phyloP scores from a whole-genome alignment of 2,329 filamentous ascomycete genomes.

The Pseudocercospora crystallina region DNA sequence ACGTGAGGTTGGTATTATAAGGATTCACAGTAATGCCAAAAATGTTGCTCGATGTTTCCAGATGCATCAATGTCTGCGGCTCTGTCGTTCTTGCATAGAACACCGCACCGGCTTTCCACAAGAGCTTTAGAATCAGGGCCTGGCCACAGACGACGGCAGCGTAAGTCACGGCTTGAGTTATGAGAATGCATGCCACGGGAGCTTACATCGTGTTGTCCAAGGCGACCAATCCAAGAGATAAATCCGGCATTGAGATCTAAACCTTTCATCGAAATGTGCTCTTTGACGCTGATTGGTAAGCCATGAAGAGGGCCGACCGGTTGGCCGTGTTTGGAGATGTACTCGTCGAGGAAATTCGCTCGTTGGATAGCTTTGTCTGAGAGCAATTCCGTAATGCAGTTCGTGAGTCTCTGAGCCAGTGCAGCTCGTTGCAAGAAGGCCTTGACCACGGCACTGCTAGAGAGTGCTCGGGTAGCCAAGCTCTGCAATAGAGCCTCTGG shows the following conservation, averaged over 20 bases:
- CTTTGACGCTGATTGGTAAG: constrained; percentile 54
- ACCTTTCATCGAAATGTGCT: constrained; percentile 53
- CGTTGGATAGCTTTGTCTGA: constrained; percentile 39
- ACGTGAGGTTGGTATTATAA: constrained; percentile 51
- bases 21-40: constrained; percentile 57
- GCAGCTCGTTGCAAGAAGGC: constrained; percentile 58
- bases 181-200: too few relatives aligned
- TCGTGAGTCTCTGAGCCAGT: constrained; percentile 53
- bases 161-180: too few relatives aligned
- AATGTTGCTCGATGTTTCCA: constrained; percentile 53
- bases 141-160: constrained; percentile 15
- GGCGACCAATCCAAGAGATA: constrained; percentile 49
- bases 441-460: constrained; percentile 45
- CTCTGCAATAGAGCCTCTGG: constrained; percentile 43
- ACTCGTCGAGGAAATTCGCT: constrained; percentile 44
- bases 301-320: constrained; percentile 50
- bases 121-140: constrained; percentile 46
- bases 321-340: constrained; percentile 37
- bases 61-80: constrained; percentile 56
- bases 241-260: constrained; percentile 52
- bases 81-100: constrained; percentile 56
- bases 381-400: constrained; percentile 48
- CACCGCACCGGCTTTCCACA: constrained; percentile 51
- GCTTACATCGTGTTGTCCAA: constrained; percentile 44
- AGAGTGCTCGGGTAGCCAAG: constrained; percentile 22